phyloP scores from a whole-genome alignment of 176 grass and related monocot genomes.

The Bromus sterilis region DNA sequence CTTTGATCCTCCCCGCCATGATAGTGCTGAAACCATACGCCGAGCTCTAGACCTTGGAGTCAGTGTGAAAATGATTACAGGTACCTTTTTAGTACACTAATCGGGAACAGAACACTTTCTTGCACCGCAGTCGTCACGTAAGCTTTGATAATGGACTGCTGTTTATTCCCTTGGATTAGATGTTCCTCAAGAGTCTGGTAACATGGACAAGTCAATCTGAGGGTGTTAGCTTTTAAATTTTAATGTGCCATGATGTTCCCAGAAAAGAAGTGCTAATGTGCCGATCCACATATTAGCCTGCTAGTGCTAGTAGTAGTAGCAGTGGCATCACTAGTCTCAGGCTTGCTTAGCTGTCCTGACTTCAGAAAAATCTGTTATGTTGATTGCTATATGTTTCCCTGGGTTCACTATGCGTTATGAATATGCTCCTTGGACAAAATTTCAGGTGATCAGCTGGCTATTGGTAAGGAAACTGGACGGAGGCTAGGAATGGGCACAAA shows the following conservation, averaged over 20 bases:
- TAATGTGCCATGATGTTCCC: neutral
- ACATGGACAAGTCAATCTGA: neutral
- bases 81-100: constrained; percentile 15
- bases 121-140: neutral
- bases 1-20: constrained; percentile 64
- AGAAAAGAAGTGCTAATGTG: neutral
- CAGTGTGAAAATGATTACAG: constrained; percentile 74
- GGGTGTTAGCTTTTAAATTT: constrained; percentile 14
- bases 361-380: neutral
- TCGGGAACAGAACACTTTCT: neutral
- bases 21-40: constrained; percentile 60
- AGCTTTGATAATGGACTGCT: neutral
- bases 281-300: neutral
- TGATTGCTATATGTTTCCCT: neutral
- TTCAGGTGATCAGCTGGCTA: constrained; percentile 65
- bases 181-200: neutral
- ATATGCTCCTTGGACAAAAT: constrained; percentile 3
- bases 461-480: constrained; percentile 57
- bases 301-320: neutral
- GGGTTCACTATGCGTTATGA: neutral
- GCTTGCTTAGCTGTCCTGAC: neutral
- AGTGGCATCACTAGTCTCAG: neutral
- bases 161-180: neutral
- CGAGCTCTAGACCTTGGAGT: constrained; percentile 63
- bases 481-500: constrained; percentile 59